phyloP scores from a whole-genome alignment of 768 basidiomycete species.

The Albatrellus ellisii region DNA sequence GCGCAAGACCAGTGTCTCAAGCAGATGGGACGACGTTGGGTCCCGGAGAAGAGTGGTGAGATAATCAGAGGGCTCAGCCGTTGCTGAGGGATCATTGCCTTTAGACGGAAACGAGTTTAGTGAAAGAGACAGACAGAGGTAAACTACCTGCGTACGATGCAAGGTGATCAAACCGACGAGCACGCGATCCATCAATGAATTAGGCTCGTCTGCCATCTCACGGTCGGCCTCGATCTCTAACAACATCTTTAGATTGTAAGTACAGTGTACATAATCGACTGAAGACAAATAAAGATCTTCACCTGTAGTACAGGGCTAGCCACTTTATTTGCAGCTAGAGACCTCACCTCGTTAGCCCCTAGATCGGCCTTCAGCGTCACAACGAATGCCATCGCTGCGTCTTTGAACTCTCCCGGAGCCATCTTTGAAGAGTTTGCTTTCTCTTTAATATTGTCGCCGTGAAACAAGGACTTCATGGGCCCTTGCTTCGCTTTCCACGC shows the following conservation, averaged over 20 bases:
- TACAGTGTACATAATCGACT: constrained; percentile 7
- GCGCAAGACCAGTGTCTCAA: constrained; percentile 65
- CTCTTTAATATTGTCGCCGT: constrained; percentile 23
- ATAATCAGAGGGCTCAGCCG: constrained; percentile 57
- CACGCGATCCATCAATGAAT: constrained; percentile 73
- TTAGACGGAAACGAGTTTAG: not conserved
- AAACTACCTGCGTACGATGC: constrained; percentile 34
- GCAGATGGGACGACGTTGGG: constrained; percentile 77
- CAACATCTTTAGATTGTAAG: constrained; percentile 41
- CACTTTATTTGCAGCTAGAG: constrained; percentile 61
- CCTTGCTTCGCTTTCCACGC: constrained; percentile 77
- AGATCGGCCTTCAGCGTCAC: constrained; percentile 36
- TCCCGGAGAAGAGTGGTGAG: constrained; percentile 74
- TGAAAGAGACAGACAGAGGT: not conserved
- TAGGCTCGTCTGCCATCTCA: constrained; percentile 39
- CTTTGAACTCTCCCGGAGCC: constrained; percentile 32
- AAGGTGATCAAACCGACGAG: constrained; percentile 62
- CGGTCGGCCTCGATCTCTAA: constrained; percentile 72
- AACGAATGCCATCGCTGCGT: constrained; percentile 33
- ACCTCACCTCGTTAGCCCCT: constrained; percentile 61
- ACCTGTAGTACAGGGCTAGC: constrained; percentile 73
- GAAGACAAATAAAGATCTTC: constrained; percentile 4
- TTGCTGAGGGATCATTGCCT: constrained; percentile 27
- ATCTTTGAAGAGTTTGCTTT: constrained; percentile 13
- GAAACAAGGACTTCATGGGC: constrained; percentile 68